Conservation (phyloP, 805 yeast genomes). For the Maudiozyma serrabonitensis region DNA sequence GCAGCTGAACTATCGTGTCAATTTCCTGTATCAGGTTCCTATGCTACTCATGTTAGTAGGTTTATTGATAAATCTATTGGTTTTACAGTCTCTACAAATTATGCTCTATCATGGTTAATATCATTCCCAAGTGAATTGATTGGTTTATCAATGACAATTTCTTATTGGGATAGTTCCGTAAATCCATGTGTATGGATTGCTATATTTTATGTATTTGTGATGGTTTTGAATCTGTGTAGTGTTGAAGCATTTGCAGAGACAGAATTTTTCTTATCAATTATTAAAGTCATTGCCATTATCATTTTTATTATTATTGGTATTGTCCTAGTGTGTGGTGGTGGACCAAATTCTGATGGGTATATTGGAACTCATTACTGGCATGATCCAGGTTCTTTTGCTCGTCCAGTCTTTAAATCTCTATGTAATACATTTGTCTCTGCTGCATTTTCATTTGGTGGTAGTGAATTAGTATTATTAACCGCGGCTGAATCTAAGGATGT, state of each 20-base stretch:
- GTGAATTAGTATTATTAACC: conserved; percentile 61
- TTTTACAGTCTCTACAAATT: conserved; percentile 49
- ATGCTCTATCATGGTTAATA: conserved; percentile 39
- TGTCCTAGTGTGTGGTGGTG: conserved; percentile 37
- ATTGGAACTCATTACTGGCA: conserved; percentile 32
- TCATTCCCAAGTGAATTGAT: conserved; percentile 39
- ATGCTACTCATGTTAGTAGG: conserved; percentile 37
- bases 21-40: conserved; percentile 43
- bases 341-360: conserved; percentile 24
- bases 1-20: conserved; percentile 42
- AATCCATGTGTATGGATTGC: conserved; percentile 38
- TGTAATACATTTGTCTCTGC: conserved; percentile 41
- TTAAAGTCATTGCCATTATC: conserved; percentile 38
- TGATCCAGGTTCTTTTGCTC: conserved; percentile 44
- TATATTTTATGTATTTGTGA: conserved; percentile 34
- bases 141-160: conserved; percentile 41
- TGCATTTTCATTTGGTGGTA: conserved; percentile 65
- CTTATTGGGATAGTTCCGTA: conserved; percentile 35
- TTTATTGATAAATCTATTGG: conserved; percentile 45
- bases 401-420: conserved; percentile 44
- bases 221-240: conserved; percentile 39
- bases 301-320: conserved; percentile 45
- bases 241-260: conserved; percentile 44
- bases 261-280: conserved; percentile 37
- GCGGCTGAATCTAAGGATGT: conserved; percentile 60